Evolutionary conservation across 2,329 filamentous ascomycete species (phyloP), one percentile per base, ranked within the genome.

Genomic region (Hymenoscyphus fructigenus): DNA sequence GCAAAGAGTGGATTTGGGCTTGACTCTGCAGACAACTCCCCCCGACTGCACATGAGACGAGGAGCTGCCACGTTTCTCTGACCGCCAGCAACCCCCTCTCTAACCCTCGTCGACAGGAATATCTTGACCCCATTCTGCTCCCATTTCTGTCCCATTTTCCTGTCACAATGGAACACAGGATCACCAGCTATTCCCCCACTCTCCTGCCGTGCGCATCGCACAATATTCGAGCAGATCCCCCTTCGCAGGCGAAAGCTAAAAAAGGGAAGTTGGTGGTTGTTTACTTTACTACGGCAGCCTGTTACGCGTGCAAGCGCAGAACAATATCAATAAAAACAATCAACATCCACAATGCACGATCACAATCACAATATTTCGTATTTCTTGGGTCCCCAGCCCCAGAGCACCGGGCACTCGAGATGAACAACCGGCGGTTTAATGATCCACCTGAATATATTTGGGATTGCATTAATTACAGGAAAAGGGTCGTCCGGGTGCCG

Each of bases 371-470:
- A 53, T 53, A 53, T 23, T 53, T 53, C 47, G 47, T 53, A 53
- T 53, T 50, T 50, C 47, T 26, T 14, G 47, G 47, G 47, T 14
- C 47, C n/a, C 47, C 47, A 53, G 47, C 47, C 26, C 47, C 47
- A 23, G 20, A 23, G 23, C 47, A 47, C n/a, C 47, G 47, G 23
- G 20, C 47, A 53, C 47, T 53, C 20, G 47, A 53, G 47, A 53
- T 53, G 47, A 53, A 53, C 20, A 14, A 17, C 47, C 47, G 10
- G 20, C 20, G 47, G 20, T 53, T 10, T 26, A 53, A 53, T 53
- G 47, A 53, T 28, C 47, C 20, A 53, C 47, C 47, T 53, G 47
- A 53, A 53, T 53, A 26, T 53, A 53, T 53, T 53, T 53, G 47
- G 47, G 47, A 53, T 53, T 53, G 23, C 47, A 26, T 53, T 53